phyloP scores from a whole-genome alignment of 805 yeast species.

The Alloascoidea africana region DNA sequence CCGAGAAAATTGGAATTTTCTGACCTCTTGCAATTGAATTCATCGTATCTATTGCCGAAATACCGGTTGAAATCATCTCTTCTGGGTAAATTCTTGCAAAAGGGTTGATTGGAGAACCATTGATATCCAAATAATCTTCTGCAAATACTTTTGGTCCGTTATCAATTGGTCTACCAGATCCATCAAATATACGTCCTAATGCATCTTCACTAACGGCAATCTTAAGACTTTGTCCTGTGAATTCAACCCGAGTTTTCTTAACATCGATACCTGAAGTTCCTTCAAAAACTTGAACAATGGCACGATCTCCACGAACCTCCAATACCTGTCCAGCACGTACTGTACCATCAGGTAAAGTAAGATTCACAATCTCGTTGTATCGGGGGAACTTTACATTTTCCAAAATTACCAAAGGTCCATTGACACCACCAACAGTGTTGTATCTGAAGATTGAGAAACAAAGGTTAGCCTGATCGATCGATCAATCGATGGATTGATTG shows the following conservation, averaged over 20 bases:
- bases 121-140: constrained; percentile 95
- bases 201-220: constrained; percentile 94
- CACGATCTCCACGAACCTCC: constrained; percentile 94
- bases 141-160: constrained; percentile 98
- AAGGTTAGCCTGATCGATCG: background rate
- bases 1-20: constrained; percentile 97
- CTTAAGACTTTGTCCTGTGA: constrained; percentile 87
- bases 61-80: constrained; percentile 99
- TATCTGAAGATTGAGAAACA: constrained; percentile 35
- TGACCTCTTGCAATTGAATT: constrained; percentile 99
- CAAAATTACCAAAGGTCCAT: constrained; percentile 91
- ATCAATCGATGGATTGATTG: background rate
- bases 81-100: constrained; percentile 97
- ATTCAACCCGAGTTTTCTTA: constrained; percentile 92
- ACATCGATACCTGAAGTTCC: constrained; percentile 99
- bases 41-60: constrained; percentile 98
- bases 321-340: constrained; percentile 94
- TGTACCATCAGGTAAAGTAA: constrained; percentile 93
- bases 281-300: constrained; percentile 97
- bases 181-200: constrained; percentile 96
- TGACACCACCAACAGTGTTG: constrained; percentile 96
- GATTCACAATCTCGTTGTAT: constrained; percentile 90
- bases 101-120: constrained; percentile 98
- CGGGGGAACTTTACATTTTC: constrained; percentile 82
- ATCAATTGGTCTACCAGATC: constrained; percentile 97